Percentiles rank a stretch among this genome's conserved stretches.
These are phyloP conservation scores for Sclerotinia glacialis DNA, from an alignment of 2,329 filamentous ascomycete species.

Conservation along the genomic window DNA sequence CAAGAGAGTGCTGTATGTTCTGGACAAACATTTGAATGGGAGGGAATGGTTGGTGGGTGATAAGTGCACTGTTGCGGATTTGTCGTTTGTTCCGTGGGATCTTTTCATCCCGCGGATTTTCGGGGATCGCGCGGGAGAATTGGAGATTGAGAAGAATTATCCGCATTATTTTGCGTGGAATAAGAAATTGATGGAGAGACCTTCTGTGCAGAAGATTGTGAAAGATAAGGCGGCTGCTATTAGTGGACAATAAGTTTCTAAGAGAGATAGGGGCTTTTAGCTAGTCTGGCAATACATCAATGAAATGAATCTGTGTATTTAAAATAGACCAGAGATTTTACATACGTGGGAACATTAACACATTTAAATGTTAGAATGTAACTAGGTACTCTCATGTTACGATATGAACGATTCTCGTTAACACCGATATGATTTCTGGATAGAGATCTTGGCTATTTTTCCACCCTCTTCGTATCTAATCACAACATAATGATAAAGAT, in stretches of 20 bases:
- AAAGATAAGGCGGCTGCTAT: slow-evolving; percentile 25
- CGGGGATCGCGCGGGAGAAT: slow-evolving; percentile 17
- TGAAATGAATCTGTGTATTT: neutral
- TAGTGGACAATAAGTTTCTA: neutral
- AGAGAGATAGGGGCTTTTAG: neutral
- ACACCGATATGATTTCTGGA: too few species aligned
- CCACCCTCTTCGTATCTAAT: too few species aligned
- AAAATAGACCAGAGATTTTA: neutral
- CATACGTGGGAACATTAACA: neutral
- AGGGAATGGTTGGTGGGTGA: slow-evolving; percentile 42
- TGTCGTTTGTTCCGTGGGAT: slow-evolving; percentile 28
- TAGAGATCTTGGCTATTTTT: too few species aligned
- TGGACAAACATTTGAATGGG: slow-evolving; percentile 43
- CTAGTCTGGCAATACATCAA: neutral
- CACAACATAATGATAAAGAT: too few species aligned
- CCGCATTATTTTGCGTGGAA: slow-evolving; percentile 30
- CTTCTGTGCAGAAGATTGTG: slow-evolving; percentile 27
- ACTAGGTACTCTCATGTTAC: too few species aligned
- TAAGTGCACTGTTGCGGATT: slow-evolving; percentile 43
- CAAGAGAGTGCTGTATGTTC: slow-evolving; percentile 38
- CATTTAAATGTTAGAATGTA: too few species aligned
- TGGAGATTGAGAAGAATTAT: slow-evolving; percentile 31
- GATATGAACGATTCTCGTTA: too few species aligned
- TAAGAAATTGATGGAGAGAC: slow-evolving; percentile 24
- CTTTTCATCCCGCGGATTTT: slow-evolving; percentile 23